Percentiles rank a stretch among this genome's conserved stretches.
These are phyloP conservation scores for Alternaria gansuensis DNA, from an alignment of 2,329 filamentous ascomycete genomes.

Conservation along the genomic window DNA sequence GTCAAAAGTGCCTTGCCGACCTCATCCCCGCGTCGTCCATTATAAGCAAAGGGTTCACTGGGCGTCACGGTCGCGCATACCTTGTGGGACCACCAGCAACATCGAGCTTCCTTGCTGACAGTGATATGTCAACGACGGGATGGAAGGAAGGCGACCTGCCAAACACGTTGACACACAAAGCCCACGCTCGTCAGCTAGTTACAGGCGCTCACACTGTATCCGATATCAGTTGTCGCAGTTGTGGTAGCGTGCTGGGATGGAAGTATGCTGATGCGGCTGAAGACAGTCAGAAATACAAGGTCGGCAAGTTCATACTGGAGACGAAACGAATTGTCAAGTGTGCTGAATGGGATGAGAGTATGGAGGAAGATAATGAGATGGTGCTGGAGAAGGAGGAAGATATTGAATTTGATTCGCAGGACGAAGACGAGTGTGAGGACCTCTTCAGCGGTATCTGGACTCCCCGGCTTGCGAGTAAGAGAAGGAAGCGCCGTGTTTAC, in stretches of 20 bases:
- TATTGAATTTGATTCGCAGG: constrained; percentile 70
- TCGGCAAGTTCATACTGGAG: constrained; percentile 73
- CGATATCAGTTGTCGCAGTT: constrained; percentile 66
- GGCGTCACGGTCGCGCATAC: constrained; percentile 70
- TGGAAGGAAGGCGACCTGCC: constrained; percentile 56
- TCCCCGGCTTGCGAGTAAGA: constrained; percentile 60
- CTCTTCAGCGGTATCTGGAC: constrained; percentile 70
- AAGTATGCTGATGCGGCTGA: constrained; percentile 71
- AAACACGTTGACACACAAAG: constrained; percentile 66
- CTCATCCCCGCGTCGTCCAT: constrained; percentile 68
- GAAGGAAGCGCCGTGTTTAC: constrained; percentile 29
- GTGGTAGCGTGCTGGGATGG: constrained; percentile 68
- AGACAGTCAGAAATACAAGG: constrained; percentile 69
- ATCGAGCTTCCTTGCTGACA: constrained; percentile 30
- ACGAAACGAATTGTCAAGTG: constrained; percentile 63
- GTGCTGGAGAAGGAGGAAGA: constrained; percentile 36
- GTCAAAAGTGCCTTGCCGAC: constrained; percentile 66
- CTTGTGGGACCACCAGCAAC: constrained; percentile 62
- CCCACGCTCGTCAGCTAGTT: constrained; percentile 67
- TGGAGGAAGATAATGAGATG: constrained; percentile 31
- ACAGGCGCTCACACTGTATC: constrained; percentile 70
- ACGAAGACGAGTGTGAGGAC: constrained; percentile 73
- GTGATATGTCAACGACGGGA: constrained; percentile 16
- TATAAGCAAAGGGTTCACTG: constrained; percentile 71
- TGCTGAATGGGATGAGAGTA: constrained; percentile 62